Base-by-base conservation (phyloP, 495 filamentous ascomycete genomes). In the Neurospora sp. region DNA sequence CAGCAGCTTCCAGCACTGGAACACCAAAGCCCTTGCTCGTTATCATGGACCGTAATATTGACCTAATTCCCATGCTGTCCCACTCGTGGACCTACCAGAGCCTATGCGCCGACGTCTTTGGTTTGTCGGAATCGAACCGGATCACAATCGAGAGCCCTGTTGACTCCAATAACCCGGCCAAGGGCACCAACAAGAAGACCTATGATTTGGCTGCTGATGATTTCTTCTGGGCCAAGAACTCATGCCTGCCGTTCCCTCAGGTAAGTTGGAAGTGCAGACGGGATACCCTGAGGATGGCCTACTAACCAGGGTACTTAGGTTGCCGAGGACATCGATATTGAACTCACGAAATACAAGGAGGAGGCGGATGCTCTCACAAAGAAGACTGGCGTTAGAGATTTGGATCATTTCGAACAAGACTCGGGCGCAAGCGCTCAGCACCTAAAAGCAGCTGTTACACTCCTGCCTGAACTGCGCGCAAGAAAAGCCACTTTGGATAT, bases 51-150 rank as follows among this genome's bases (percentile, higher is more conserved):
- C 91, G 96, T 73, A 98, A 96, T 74, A 90, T 99, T 31, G 96
- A 99, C 81, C 81, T 98, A 42, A 93, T 97, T 72, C 94, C 96
- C n/a, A 98, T 98, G 96, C 86, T 98, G 1, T 97, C 94, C 31
- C 96, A 99, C 82, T 97, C 94, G 2, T 99, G 96, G 96, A 98
- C 94, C 4, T 99, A 99, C 78, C 96, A 98, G 78, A 97, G 94
- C 1, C 87, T 99, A 20, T 94, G 98, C 40, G 91, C 97, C 74
- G 96, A 99, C 82, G 91, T 99, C 8, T 89, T 98, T 72, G 78
- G 76, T 45, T 73, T 79, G 76, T 78, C 76, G 4, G 75, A 79
- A 74, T 87, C 98, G 68, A 99, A 98, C 76, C 91, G 94, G n/a
- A 98, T 99, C 78, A 98, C 94, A 4, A 88, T 99, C 48, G 94